These are phyloP conservation scores for Elaeis guineensis DNA, from an alignment of 176 grass and related monocot genomes.

Conservation along the genomic window DNA sequence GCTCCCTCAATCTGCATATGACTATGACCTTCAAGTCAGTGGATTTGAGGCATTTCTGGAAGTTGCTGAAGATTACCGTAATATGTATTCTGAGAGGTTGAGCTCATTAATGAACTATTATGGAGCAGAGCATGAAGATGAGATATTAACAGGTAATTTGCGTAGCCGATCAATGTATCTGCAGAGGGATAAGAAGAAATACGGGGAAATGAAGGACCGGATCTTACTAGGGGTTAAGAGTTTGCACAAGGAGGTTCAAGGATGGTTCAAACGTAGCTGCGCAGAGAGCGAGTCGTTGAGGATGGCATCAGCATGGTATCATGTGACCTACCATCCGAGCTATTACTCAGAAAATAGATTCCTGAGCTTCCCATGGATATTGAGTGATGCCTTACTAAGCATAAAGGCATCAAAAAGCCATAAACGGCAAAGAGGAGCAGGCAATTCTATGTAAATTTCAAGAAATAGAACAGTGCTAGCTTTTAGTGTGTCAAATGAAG, in stretches of 20 bases:
- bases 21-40: constrained; percentile 50
- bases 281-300: constrained; percentile 13
- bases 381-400: constrained; percentile 40
- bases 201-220: constrained; percentile 85
- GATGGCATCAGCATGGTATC: constrained; percentile 90
- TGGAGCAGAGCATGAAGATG: constrained; percentile 56
- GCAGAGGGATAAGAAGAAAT: constrained; percentile 64
- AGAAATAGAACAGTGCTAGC: too few relatives aligned
- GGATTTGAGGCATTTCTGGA: constrained; percentile 52
- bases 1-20: constrained; percentile 17
- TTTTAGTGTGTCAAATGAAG: too few relatives aligned
- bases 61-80: constrained; percentile 42
- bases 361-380: constrained; percentile 84
- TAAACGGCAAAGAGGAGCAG: constrained; percentile 7
- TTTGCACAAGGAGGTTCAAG: constrained; percentile 46
- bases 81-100: constrained; percentile 56
- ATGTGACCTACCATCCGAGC: constrained; percentile 61
- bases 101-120: constrained; percentile 68
- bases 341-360: constrained; percentile 26
- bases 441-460: not conserved
- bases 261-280: constrained; percentile 37
- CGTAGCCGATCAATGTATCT: constrained; percentile 57
- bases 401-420: constrained; percentile 41
- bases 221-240: constrained; percentile 47
- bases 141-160: constrained; percentile 92